Percentiles rank a stretch among this genome's conserved stretches.
phyloP scores from a whole-genome alignment of 148 eudicot species.

The Rhododendron vialii region DNA sequence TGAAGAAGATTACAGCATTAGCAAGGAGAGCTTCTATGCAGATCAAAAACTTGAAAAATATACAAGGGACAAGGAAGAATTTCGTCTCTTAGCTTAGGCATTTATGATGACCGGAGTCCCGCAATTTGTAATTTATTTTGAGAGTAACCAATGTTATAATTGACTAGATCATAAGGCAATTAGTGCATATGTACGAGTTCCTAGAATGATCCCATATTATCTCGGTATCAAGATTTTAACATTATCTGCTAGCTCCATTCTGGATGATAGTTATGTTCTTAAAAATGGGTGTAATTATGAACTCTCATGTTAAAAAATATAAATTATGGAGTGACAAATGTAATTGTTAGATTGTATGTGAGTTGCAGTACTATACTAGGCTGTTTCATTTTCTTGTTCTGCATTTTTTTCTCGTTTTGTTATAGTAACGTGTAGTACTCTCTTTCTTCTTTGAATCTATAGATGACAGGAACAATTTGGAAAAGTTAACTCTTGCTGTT shows the following conservation, averaged over 20 bases:
- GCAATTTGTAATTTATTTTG: background rate
- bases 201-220: background rate
- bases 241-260: background rate
- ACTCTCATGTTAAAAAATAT: background rate
- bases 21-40: background rate
- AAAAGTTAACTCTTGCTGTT: slow-evolving; percentile 95
- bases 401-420: background rate
- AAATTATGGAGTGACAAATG: background rate
- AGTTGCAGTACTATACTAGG: background rate
- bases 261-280: background rate
- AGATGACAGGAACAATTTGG: slow-evolving; percentile 96
- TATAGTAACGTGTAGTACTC: background rate
- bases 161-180: background rate
- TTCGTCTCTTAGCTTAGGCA: background rate
- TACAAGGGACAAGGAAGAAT: background rate
- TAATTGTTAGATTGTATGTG: background rate
- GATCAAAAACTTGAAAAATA: background rate
- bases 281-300: background rate
- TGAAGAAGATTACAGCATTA: background rate
- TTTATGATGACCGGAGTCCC: background rate
- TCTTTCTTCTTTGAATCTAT: slow-evolving; percentile 20
- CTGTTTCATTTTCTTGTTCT: background rate
- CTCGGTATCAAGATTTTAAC: background rate
- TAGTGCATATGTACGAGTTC: background rate
- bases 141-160: background rate